Percentiles rank a stretch among this genome's conserved stretches.
phyloP scores from a whole-genome alignment of 2,329 filamentous ascomycete genomes.

The Coniella vitis region DNA sequence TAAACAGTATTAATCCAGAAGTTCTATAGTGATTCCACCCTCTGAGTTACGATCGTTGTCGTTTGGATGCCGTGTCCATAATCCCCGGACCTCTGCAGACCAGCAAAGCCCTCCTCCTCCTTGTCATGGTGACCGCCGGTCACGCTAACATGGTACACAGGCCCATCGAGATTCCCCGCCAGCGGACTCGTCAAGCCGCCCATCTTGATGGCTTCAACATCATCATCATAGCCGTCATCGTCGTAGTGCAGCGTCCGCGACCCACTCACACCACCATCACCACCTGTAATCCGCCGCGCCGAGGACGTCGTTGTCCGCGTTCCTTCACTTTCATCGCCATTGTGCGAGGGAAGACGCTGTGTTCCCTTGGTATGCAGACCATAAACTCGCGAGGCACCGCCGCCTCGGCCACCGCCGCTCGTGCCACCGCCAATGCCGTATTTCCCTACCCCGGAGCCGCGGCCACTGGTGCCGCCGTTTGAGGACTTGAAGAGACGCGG shows the following conservation, averaged over 20 bases:
- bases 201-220: constrained; percentile 3
- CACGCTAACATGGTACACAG: constrained; percentile 16
- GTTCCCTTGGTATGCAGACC: background rate
- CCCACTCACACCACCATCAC: background rate
- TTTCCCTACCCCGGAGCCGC: background rate
- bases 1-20: background rate
- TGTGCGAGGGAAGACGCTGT: background rate
- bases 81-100: background rate
- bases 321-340: background rate
- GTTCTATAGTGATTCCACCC: constrained; percentile 13
- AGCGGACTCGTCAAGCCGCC: background rate
- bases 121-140: constrained; percentile 7
- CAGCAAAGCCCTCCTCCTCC: background rate
- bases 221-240: constrained; percentile 11
- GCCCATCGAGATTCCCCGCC: constrained; percentile 5
- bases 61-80: constrained; percentile 16
- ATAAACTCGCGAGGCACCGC: background rate
- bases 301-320: no score
- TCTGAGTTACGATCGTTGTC: constrained; percentile 20
- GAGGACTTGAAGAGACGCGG: constrained; percentile 19
- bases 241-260: background rate
- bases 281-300: background rate
- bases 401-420: background rate
- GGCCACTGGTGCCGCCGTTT: no score
- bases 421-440: no score